Evolutionary conservation across 768 basidiomycete genomes (phyloP).

Genomic region (Naganishia kalamii): DNA sequence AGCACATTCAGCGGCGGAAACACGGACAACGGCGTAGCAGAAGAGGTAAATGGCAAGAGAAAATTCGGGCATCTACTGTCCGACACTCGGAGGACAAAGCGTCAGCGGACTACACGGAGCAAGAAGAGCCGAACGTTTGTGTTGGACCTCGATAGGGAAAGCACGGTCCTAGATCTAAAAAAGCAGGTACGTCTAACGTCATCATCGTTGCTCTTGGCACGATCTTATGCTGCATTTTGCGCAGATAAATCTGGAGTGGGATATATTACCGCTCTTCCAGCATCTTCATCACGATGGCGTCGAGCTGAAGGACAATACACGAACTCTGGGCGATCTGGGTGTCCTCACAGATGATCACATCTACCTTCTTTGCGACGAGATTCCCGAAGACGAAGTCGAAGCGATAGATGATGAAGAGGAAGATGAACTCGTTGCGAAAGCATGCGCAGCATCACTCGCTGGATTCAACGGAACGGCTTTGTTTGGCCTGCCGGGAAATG

Average conservation of each 20-base stretch:
- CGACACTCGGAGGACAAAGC: background rate
- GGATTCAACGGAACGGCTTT: slow-evolving; percentile 8
- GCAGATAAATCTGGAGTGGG: slow-evolving; percentile 1
- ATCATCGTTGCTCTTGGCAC: background rate
- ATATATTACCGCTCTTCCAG: background rate
- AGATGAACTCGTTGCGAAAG: background rate
- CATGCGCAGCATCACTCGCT: background rate
- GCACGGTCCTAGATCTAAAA: slow-evolving; percentile 2
- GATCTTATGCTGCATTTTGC: background rate
- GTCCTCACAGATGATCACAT: slow-evolving; percentile 12
- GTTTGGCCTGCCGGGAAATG: background rate
- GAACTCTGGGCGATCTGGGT: background rate
- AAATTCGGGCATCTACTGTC: background rate
- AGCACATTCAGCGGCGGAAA: background rate
- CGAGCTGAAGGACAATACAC: slow-evolving; percentile 12
- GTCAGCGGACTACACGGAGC: background rate
- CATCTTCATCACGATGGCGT: background rate
- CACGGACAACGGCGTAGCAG: background rate
- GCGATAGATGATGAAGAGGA: background rate
- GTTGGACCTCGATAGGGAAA: background rate
- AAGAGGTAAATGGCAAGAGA: background rate
- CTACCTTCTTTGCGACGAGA: slow-evolving; percentile 10
- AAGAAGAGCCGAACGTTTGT: background rate
- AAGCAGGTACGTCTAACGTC: background rate
- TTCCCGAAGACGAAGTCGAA: slow-evolving; percentile 1